These are phyloP conservation scores for Hanseniaspora occidentalis DNA, from an alignment of 805 yeast species.

Conservation along the genomic window DNA sequence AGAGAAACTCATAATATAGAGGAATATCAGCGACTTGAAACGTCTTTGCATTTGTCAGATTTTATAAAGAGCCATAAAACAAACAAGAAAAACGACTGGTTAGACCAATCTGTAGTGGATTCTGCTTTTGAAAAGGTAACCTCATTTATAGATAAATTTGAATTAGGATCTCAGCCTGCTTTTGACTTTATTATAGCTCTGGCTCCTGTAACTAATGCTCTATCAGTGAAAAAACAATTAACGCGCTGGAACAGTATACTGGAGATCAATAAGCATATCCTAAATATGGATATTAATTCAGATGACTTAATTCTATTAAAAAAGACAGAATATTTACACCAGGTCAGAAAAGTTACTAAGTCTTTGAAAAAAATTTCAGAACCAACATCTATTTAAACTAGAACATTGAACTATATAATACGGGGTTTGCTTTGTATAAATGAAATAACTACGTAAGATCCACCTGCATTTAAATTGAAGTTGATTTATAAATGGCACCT, in stretches of 20 bases:
- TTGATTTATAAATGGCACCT: constrained; percentile 1
- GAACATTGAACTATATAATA: not conserved
- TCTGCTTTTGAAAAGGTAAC: not conserved
- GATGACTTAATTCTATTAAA: not conserved
- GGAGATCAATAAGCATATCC: too few relatives aligned
- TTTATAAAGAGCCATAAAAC: too few relatives aligned
- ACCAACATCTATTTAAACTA: not conserved
- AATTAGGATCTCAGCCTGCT: not conserved
- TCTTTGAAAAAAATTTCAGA: not conserved
- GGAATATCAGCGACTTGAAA: not conserved
- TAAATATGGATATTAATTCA: not conserved
- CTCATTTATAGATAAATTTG: too few relatives aligned
- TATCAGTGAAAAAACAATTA: too few relatives aligned
- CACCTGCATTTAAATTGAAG: not conserved
- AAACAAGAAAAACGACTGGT: not conserved
- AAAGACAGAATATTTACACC: not conserved
- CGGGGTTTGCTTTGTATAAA: not conserved
- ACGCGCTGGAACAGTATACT: too few relatives aligned
- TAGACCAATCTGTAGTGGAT: not conserved
- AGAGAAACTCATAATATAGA: too few relatives aligned
- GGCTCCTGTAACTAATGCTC: too few relatives aligned
- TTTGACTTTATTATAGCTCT: too few relatives aligned
- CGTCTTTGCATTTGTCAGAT: too few relatives aligned
- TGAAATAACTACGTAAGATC: not conserved
- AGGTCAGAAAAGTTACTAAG: not conserved